Percentiles rank a stretch among this genome's conserved stretches.
These are phyloP conservation scores for Durotheca rogersii DNA, from an alignment of 495 filamentous ascomycete species.

Conservation along the genomic window DNA sequence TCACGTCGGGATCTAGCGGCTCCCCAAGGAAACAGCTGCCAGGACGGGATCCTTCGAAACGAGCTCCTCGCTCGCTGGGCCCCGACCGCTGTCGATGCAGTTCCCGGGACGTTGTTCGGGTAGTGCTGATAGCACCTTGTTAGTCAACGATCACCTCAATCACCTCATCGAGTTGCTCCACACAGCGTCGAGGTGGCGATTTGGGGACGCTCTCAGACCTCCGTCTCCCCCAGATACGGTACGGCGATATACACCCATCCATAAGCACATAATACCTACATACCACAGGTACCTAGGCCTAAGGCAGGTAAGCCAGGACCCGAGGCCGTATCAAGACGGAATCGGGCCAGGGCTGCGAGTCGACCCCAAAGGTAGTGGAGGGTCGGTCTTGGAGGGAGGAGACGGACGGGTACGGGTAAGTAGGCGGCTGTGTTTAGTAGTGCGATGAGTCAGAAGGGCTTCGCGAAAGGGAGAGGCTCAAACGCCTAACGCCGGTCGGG, in stretches of 20 bases:
- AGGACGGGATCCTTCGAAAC: slow-evolving; percentile 1
- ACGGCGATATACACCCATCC: too few relatives aligned
- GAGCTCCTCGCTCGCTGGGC: slow-evolving; percentile 15
- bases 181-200: slow-evolving; percentile 25
- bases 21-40: background rate
- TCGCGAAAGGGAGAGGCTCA: background rate
- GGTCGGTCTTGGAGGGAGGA: slow-evolving; percentile 1
- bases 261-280: background rate
- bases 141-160: slow-evolving; percentile 33
- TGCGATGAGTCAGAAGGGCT: slow-evolving; percentile 19
- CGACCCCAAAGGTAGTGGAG: background rate
- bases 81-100: slow-evolving; percentile 17
- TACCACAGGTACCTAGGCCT: background rate
- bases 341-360: slow-evolving; percentile 11
- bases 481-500: slow-evolving; percentile 2
- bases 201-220: slow-evolving; percentile 14
- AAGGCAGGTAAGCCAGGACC: slow-evolving; percentile 16
- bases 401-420: slow-evolving; percentile 13
- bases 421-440: too few relatives aligned
- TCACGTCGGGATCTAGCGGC: slow-evolving; percentile 7
- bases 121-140: slow-evolving; percentile 28
- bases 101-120: slow-evolving; percentile 21
- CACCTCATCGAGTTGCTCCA: slow-evolving; percentile 29
- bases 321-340: slow-evolving; percentile 17
- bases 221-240: background rate